Base-by-base conservation (phyloP, 176 grass and related monocot genomes). In the Musa schizocarpa region DNA sequence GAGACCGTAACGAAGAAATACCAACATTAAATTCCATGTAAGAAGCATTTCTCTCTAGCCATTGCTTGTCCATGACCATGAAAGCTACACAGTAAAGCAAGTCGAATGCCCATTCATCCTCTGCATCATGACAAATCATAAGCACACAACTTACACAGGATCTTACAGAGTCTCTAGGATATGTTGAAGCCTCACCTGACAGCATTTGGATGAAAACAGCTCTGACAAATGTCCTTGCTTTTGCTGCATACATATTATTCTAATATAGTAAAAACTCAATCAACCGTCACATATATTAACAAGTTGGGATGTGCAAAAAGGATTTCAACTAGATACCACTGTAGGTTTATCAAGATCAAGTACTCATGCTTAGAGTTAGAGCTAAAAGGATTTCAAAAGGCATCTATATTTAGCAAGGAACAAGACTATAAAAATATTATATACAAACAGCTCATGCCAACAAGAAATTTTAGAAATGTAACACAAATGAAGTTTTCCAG, bases 21-120 rank as follows among this genome's bases (percentile, higher is more conserved):
- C 54, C 13, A 82, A 91, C 94, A 87, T 98, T 98, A 78, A 98
- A 98, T 77, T 98, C 94, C 94, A 98, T 98, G 88, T 98, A 98
- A 50, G 94, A 91, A 27, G 94, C 94, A 27, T 98, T 98, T 84
- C 90, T 98, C 52, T 93, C 88, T 16, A 98, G 80, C 95, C 95
- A 98, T 63, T 89, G 90, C 77, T 91, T 98, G 82, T 98, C 95
- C 95, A 98, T 93, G n/a, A 93, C 84, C 52, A 89, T 81, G 43
- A 98, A 93, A 34, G 94, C 90, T 1, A 98, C 86, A 13, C 90
- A 98, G 73, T 98, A 98, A 11, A 98, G 94, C 69, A 98, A 81
- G 71, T 98, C 90, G 83, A 98, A 98, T 81, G 94, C 86, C 94
- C 94, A 98, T n/a, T 98, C 88, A 80, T 98, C 84, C 88, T 98